Evolutionary conservation across 371 early-diverging fungal species (phyloP).

Genomic region (Mortierella polycephala): DNA sequence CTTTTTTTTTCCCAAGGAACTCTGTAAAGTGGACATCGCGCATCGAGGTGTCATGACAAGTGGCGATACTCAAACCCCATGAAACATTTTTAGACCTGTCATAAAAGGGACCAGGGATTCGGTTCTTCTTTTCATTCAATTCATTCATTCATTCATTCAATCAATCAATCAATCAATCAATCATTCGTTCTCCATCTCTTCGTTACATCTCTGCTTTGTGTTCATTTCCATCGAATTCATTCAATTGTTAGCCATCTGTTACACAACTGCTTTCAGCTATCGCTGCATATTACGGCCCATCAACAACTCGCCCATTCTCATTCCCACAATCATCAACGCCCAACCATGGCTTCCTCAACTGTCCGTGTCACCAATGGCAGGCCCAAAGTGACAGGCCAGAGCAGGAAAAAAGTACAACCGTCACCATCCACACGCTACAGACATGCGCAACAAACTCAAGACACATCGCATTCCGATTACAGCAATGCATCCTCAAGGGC

Average conservation of each 20-base stretch:
- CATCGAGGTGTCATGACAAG: no score
- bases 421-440: neutral
- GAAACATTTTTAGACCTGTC: neutral
- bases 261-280: no score
- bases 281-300: neutral
- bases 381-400: conserved; percentile 4
- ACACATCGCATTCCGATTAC: conserved; percentile 32
- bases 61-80: no score
- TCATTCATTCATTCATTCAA: neutral
- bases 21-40: neutral
- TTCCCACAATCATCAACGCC: neutral
- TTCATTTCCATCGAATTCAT: no score
- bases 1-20: no score
- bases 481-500: conserved; percentile 36
- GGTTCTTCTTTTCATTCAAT: neutral
- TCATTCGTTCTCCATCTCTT: neutral
- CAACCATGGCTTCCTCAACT: conserved; percentile 10
- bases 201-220: neutral
- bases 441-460: conserved; percentile 10
- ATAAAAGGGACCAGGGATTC: neutral
- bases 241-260: no score
- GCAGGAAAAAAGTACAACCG: conserved; percentile 2
- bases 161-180: neutral
- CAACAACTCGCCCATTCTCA: neutral
- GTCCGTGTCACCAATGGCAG: conserved; percentile 11